Base-by-base conservation (phyloP, 192 early-diverging fungal genomes). In the Entophlyctis luteolus region DNA sequence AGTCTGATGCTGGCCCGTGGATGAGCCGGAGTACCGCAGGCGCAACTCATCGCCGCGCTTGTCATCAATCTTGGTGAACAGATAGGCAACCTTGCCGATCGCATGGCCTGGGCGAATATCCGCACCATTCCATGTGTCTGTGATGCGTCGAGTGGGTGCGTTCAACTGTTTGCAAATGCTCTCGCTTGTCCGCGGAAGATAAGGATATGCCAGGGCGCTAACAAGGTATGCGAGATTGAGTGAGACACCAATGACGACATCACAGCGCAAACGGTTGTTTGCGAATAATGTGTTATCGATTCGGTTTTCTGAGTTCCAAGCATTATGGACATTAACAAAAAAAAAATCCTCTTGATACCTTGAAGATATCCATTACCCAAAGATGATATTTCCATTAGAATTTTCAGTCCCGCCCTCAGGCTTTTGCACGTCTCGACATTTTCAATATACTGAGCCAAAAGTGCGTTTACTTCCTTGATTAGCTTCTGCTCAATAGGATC, bases 341-440 rank as follows among this genome's bases (percentile, higher is more conserved):
- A 31, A 55, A 22, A n/a, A n/a, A n/a, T n/a, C n/a, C n/a, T n/a
- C n/a, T n/a, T n/a, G 16, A 6, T 20, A 66, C 63, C 63, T 75
- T 99, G 97, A 45, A 99, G 79, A 73, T 96, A 99, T 56, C 78
- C 82, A 80, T 99, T 99, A 32, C 95, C 97, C 31, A 89, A 89
- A 3, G 90, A 88, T 23, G 94, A 95, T 55, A 99, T 91, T 62
- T 92, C 91, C 95, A 98, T 98, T 65, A 89, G 91, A 18, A 85
- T 71, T 58, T 79, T 80, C 20, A 99, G 77, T n/a, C 82, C 97
- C 16, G 78, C 73, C 45, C 91, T 88, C 72, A 98, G 75, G 50
- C 59, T 63, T 62, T 95, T 93, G 59, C 94, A 90, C 58, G 67
- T 81, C 55, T 98, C 95, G 70, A 94, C 75, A 39, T 83, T 65